Conservation (phyloP, 768 basidiomycete species). For the Vishniacozyma victoriae region DNA sequence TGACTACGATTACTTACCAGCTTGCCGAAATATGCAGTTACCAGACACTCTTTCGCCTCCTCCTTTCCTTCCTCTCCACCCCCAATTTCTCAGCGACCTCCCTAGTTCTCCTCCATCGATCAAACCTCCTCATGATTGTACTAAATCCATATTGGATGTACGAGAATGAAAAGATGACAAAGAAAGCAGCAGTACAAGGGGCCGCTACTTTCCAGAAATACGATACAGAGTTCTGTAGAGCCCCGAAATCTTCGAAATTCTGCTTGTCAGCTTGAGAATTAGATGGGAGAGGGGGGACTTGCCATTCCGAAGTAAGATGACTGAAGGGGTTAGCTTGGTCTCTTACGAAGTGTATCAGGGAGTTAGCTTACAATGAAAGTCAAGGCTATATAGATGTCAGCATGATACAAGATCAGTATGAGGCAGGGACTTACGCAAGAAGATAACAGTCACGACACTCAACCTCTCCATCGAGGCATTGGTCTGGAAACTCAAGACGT, state of each 20-base stretch:
- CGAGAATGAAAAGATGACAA: slow-evolving; percentile 38
- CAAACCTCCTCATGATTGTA: slow-evolving; percentile 15
- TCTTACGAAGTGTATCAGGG: not conserved
- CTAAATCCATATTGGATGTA: slow-evolving; percentile 28
- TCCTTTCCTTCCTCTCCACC: no score
- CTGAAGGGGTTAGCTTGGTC: slow-evolving; percentile 1
- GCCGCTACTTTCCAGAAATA: slow-evolving; percentile 47
- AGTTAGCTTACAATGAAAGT: slow-evolving; percentile 29
- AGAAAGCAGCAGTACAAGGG: slow-evolving; percentile 39
- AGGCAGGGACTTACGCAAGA: slow-evolving; percentile 39
- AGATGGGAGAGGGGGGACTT: slow-evolving; percentile 1
- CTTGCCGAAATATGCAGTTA: no score
- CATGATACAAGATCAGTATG: slow-evolving; percentile 1
- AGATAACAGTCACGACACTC: slow-evolving; percentile 46
- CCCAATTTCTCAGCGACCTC: no score
- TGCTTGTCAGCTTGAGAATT: slow-evolving; percentile 1
- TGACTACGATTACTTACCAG: no score
- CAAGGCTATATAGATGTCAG: slow-evolving; percentile 13
- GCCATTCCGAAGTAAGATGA: slow-evolving; percentile 43
- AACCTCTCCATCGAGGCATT: slow-evolving; percentile 46
- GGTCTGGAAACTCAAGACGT: slow-evolving; percentile 40
- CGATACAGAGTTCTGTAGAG: slow-evolving; percentile 17
- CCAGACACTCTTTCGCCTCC: no score
- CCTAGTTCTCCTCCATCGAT: slow-evolving; percentile 15
- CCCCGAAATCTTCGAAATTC: slow-evolving; percentile 34